Percentiles rank a stretch among this genome's conserved stretches.
phyloP scores from a whole-genome alignment of 257 asterid genomes.

The Penstemon barbatus region DNA sequence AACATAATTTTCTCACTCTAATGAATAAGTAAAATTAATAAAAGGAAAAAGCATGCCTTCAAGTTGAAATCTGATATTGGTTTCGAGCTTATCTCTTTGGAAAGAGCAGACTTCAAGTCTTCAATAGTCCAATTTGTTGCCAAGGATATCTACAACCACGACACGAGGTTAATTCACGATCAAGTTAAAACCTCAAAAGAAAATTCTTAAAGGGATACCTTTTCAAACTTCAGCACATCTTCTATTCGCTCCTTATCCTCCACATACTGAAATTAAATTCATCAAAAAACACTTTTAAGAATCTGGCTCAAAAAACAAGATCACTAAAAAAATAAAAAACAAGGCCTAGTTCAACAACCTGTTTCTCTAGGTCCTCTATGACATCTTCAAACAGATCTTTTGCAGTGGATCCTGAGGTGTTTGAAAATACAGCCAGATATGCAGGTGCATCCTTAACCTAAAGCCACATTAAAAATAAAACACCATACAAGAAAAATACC shows the following conservation, averaged over 20 bases:
- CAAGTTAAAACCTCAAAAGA: slow-evolving; percentile 16
- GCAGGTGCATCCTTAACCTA: slow-evolving; percentile 89
- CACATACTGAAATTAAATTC: slow-evolving; percentile 58
- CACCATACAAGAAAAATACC: slow-evolving; percentile 1
- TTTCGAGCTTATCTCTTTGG: slow-evolving; percentile 42
- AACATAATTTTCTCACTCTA: slow-evolving; percentile 19
- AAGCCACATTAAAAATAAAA: slow-evolving; percentile 30
- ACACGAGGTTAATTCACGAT: slow-evolving; percentile 8
- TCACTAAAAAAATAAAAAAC: not conserved
- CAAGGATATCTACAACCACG: slow-evolving; percentile 52
- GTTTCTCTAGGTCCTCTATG: slow-evolving; percentile 79
- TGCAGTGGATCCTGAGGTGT: slow-evolving; percentile 75
- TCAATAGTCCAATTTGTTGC: slow-evolving; percentile 68
- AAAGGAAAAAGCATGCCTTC: slow-evolving; percentile 46
- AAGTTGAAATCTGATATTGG: slow-evolving; percentile 65
- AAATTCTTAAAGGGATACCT: slow-evolving; percentile 52
- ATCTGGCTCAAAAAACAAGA: not conserved
- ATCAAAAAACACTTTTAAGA: slow-evolving; percentile 15
- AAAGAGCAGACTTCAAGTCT: slow-evolving; percentile 62
- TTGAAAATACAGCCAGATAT: slow-evolving; percentile 74
- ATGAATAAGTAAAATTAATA: slow-evolving; percentile 18
- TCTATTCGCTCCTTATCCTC: slow-evolving; percentile 82
- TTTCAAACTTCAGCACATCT: slow-evolving; percentile 59
- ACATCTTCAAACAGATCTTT: slow-evolving; percentile 91
- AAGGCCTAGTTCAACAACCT: slow-evolving; percentile 43